Evolutionary conservation across 306 rosid genomes (phyloP), one percentile per base, ranked within the genome.

Genomic region (Ormosia semicastrata): DNA sequence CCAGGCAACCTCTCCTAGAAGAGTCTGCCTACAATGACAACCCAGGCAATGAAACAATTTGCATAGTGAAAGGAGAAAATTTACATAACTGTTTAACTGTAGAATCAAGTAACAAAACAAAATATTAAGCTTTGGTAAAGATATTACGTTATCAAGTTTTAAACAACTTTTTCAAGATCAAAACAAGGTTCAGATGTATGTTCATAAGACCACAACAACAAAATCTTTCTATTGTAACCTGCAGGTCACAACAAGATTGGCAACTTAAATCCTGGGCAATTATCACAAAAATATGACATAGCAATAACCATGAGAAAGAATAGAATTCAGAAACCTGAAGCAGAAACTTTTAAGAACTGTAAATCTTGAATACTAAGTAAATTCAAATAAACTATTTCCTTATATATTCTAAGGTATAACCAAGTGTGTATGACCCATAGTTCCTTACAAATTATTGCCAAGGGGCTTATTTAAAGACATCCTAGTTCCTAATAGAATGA

Each of bases 391-490:
- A 71, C 54, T 77, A 88, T 78, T 58, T 83, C 71, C 71, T 66
- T 72, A 69, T 89, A 88, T 89, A 88, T 89, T 87, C 88, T 85
- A 83, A 79, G 78, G 86, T 92, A 85, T 83, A 88, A 85, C 81
- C 85, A 87, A 86, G 76, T 73, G 75, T 84, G 79, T 87, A 83
- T 88, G 87, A 81, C 71, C 76, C 77, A 84, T 74, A 82, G 80
- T 62, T 69, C 87, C 90, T 86, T 88, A 81, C 87, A 89, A 86
- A 74, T 86, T 88, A 88, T 88, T 87, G 71, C 90, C 91, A 87
- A 81, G 80, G 73, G 90, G 89, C 89, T 90, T 94, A 91, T 90
- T 93, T 87, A 88, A 88, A 88, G 82, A 91, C 91, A 88, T 65
- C 13, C 82, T 60, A 89, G 76, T 78, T 87, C 83, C 78, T 75